phyloP scores from a whole-genome alignment of 108 stramenopile genomes.

The Mediolabrus comicus region DNA sequence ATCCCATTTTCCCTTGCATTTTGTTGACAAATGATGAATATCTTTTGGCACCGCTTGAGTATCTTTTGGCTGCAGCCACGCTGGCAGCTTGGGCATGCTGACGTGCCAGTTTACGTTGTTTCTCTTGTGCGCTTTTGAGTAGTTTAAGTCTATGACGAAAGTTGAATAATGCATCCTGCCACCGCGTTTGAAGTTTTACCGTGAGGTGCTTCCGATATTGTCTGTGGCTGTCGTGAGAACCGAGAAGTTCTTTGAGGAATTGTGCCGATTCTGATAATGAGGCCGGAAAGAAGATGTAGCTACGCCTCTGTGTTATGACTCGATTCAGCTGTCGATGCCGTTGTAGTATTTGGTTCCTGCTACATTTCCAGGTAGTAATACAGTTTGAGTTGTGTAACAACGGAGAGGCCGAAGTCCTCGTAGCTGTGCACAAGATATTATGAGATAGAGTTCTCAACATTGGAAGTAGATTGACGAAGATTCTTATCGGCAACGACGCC shows the following conservation, averaged over 20 bases:
- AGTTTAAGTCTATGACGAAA: slow-evolving; percentile 7
- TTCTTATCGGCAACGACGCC: not conserved
- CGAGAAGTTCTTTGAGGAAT: slow-evolving; percentile 21
- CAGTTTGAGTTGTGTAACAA: not conserved
- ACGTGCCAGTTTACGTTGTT: slow-evolving; percentile 5
- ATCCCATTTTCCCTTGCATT: slow-evolving; percentile 9
- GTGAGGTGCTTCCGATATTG: slow-evolving; percentile 16
- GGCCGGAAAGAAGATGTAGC: slow-evolving; percentile 44
- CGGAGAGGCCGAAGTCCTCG: not conserved
- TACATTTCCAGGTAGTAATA: not conserved
- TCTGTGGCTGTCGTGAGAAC: not conserved
- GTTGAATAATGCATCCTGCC: slow-evolving; percentile 27
- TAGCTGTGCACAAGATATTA: not conserved
- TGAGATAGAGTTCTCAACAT: not conserved
- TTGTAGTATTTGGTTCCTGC: not conserved
- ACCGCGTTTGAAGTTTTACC: slow-evolving; percentile 36
- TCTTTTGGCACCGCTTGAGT: not conserved
- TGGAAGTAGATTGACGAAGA: no score
- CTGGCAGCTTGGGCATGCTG: slow-evolving; percentile 5
- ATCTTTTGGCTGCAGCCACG: not conserved
- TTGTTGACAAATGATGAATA: slow-evolving; percentile 19
- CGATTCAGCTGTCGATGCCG: not conserved
- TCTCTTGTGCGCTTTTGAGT: not conserved
- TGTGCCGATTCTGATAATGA: slow-evolving; percentile 26
- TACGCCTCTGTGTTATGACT: slow-evolving; percentile 15